These are phyloP conservation scores for Beauveria medogensis DNA, from an alignment of 2,329 filamentous ascomycete species.

Conservation along the genomic window DNA sequence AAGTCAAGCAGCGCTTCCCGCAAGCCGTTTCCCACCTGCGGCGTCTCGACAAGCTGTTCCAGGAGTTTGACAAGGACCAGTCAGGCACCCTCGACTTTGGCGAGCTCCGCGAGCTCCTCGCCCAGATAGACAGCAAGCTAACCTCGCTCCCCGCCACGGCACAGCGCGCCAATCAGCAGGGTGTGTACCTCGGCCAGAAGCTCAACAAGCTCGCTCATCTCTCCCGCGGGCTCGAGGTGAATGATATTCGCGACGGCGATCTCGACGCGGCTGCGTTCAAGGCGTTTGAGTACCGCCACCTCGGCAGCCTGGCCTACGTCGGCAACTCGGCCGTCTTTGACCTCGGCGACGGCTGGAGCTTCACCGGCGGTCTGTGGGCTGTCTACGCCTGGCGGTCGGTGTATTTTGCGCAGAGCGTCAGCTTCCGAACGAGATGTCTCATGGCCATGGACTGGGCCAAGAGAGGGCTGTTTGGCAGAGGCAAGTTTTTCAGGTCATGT, in stretches of 20 bases:
- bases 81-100: slow-evolving; percentile 89
- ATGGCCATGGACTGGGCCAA: slow-evolving; percentile 99
- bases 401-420: slow-evolving; percentile 97
- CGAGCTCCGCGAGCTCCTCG: slow-evolving; percentile 79
- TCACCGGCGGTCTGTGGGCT: slow-evolving; percentile 78
- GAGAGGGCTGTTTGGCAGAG: slow-evolving; percentile 87
- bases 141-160: slow-evolving; percentile 92
- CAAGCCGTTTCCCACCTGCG: slow-evolving; percentile 82
- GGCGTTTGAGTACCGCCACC: slow-evolving; percentile 87
- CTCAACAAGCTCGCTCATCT: slow-evolving; percentile 83
- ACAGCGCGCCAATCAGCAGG: slow-evolving; percentile 93
- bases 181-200: slow-evolving; percentile 84
- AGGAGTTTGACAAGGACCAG: slow-evolving; percentile 86
- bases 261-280: slow-evolving; percentile 88
- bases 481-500: slow-evolving; percentile 41
- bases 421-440: slow-evolving; percentile 76
- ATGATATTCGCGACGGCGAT: slow-evolving; percentile 81
- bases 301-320: slow-evolving; percentile 88
- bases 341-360: slow-evolving; percentile 64
- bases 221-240: slow-evolving; percentile 64
- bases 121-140: slow-evolving; percentile 89
- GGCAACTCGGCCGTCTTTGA: slow-evolving; percentile 97
- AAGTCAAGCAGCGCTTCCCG: slow-evolving; percentile 82
- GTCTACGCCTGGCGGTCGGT: slow-evolving; percentile 95
- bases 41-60: slow-evolving; percentile 84